Evolutionary conservation across 2,329 filamentous ascomycete genomes (phyloP).

Genomic region (Lachnellula cervina): DNA sequence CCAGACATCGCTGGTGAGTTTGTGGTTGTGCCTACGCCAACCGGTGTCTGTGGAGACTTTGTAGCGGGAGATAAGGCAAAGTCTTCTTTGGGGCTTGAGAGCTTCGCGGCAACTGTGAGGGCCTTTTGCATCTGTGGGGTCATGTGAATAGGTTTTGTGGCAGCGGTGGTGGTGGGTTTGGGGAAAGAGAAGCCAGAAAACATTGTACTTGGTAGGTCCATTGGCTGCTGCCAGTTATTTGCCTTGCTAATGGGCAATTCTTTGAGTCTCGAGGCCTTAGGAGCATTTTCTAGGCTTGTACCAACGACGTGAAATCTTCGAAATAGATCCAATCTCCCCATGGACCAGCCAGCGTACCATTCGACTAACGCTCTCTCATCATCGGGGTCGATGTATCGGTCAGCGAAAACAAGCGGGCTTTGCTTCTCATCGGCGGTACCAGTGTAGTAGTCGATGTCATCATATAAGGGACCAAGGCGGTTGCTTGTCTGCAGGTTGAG

Average conservation of each 20-base stretch:
- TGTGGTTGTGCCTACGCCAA: no score
- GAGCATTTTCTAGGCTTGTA: conserved; percentile 10
- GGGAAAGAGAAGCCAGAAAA: background rate
- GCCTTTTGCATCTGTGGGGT: conserved; percentile 2
- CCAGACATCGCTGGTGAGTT: no score
- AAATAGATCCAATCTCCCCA: conserved; percentile 43
- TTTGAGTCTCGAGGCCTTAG: background rate
- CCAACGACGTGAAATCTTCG: conserved; percentile 54
- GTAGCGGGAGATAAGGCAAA: background rate
- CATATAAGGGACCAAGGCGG: background rate
- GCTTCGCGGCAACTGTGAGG: conserved; percentile 6
- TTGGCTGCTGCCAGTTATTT: background rate
- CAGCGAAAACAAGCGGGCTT: conserved; percentile 42
- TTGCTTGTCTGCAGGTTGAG: background rate
- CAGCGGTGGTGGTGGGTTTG: background rate
- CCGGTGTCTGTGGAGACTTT: no score
- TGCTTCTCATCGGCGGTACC: conserved; percentile 16
- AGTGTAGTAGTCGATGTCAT: conserved; percentile 10
- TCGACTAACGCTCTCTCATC: conserved; percentile 60
- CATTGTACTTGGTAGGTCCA: background rate
- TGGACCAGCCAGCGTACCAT: conserved; percentile 58
- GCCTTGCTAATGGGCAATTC: background rate
- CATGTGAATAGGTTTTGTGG: no score
- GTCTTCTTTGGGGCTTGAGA: background rate
- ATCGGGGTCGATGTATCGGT: conserved; percentile 46